A percentile compares a stretch with the other conserved stretches of the same genome.
These are phyloP conservation scores for Claviceps sp. DNA, from an alignment of 2,329 filamentous ascomycete species.

Conservation along the genomic window DNA sequence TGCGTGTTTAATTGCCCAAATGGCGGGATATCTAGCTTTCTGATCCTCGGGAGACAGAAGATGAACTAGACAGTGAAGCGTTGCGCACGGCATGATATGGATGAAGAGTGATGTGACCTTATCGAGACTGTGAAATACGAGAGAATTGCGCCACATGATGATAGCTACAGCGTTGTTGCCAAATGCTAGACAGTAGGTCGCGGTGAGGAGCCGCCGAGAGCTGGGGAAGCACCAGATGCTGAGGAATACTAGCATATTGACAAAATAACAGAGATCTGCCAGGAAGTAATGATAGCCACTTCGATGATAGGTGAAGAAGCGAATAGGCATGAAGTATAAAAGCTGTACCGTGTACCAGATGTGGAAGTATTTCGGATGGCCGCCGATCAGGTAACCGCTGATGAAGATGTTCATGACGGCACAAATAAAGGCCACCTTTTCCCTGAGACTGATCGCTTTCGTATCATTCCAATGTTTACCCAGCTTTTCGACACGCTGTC, in stretches of 20 bases:
- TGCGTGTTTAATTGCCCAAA: slow-evolving; percentile 64
- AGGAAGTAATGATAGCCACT: slow-evolving; percentile 95
- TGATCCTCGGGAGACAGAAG: slow-evolving; percentile 55
- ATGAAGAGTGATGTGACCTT: slow-evolving; percentile 98
- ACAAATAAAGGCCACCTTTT: slow-evolving; percentile 93
- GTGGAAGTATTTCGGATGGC: slow-evolving; percentile 73
- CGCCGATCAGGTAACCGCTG: slow-evolving; percentile 86
- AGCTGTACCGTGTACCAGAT: slow-evolving; percentile 84
- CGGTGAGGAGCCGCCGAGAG: slow-evolving; percentile 84
- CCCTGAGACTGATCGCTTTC: slow-evolving; percentile 72
- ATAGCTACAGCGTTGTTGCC: slow-evolving; percentile 97
- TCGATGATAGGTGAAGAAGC: slow-evolving; percentile 79
- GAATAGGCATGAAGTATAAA: slow-evolving; percentile 92
- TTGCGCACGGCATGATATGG: slow-evolving; percentile 95
- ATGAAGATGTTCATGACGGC: slow-evolving; percentile 96
- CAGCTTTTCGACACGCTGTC: slow-evolving; percentile 74
- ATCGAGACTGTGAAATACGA: slow-evolving; percentile 97
- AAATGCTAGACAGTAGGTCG: slow-evolving; percentile 81
- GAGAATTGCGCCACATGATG: slow-evolving; percentile 96
- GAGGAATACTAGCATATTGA: slow-evolving; percentile 73
- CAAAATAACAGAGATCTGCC: slow-evolving; percentile 95
- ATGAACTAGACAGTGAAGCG: slow-evolving; percentile 85
- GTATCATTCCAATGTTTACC: slow-evolving; percentile 79
- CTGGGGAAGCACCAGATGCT: slow-evolving; percentile 82
- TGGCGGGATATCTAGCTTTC: slow-evolving; percentile 62